Conservation (phyloP, 495 filamentous ascomycete species). For the Penicillium psychrofluorescens region DNA sequence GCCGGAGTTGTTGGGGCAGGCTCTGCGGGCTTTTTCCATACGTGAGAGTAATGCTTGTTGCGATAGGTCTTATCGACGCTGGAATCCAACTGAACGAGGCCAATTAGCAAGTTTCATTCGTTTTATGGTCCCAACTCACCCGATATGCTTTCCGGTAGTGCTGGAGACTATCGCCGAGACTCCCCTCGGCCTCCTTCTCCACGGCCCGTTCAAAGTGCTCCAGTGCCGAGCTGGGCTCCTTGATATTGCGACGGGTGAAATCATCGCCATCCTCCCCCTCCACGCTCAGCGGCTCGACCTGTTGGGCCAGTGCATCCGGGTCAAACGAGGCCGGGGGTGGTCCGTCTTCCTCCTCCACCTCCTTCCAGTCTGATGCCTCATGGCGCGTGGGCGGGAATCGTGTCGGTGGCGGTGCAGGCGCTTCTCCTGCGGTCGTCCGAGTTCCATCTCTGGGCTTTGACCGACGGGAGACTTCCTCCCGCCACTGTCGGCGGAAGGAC, state of each 20-base stretch:
- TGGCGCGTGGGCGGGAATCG: conserved; percentile 28
- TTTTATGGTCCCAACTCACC: conserved; percentile 35
- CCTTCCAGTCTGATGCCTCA: conserved; percentile 27
- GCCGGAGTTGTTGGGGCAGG: conserved; percentile 50
- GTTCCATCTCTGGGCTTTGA: conserved; percentile 18
- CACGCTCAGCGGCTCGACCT: conserved; percentile 26
- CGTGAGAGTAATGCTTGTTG: conserved; percentile 75
- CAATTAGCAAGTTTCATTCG: conserved; percentile 1
- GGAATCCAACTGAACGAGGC: conserved; percentile 59
- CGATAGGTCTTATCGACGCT: conserved; percentile 78
- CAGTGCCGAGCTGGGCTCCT: conserved; percentile 68
- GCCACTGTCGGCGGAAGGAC: conserved; percentile 75
- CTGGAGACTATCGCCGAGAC: conserved; percentile 78
- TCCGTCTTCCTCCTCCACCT: conserved; percentile 31
- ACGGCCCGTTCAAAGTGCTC: conserved; percentile 93
- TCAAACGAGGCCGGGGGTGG: conserved; percentile 31
- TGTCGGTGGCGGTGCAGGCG: conserved; percentile 16
- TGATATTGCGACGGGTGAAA: conserved; percentile 16
- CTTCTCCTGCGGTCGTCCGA: conserved; percentile 11
- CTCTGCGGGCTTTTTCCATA: conserved; percentile 45
- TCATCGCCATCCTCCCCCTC: conserved; percentile 23
- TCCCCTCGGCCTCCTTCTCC: conserved; percentile 77
- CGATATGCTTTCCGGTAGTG: conserved; percentile 87
- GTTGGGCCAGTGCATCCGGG: conserved; percentile 33
- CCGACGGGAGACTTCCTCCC: conserved; percentile 65